Base-by-base conservation (phyloP, 768 basidiomycete species). In the Rhizopogon roseolus region DNA sequence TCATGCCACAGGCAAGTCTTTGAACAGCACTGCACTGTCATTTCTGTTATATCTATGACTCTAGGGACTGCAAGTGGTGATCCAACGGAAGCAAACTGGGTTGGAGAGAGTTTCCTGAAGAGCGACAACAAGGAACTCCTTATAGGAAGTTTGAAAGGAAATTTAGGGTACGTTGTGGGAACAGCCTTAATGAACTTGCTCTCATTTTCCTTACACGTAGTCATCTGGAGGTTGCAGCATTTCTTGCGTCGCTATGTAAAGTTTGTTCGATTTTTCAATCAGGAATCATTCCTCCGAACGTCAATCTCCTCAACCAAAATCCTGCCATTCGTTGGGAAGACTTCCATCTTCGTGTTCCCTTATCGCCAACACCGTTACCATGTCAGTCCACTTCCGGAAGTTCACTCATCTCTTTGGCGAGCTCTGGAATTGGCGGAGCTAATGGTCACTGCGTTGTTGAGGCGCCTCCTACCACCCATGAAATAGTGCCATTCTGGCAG, bases 51-150 rank as follows among this genome's bases (percentile, higher is more conserved):
- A 19, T 28, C 41, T 37, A 29, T 39, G n/a, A 25, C 14, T 11
- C 22, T 39, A 65, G 69, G 70, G 2, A 80, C 80, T 3, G 70
- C 73, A 37, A 68, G 64, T 29, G 80, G 78, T 0, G 80, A 81
- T 55, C 78, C 80, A 1, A 75, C 71, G 1, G 80, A 81, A 58
- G 74, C 74, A 9, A 80, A 79, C 52, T 76, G 74, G 64, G 75
- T 76, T 19, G 78, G 78, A 1, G 63, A 64, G 34, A 43, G 62
- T 16, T 76, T 75, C 56, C 57, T 59, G 49, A 36, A 43, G 13
- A 28, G 37, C 1, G 58, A 61, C 11, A 66, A 67, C 7, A 36
- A n/a, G 9, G 70, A 71, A 3, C 57, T 76, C 3, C 29, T 73
- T 7, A 63, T 77, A 9, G 77, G 77, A 3, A 76, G 74, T 52